Evolutionary conservation across 1,284 basidiomycete species (phyloP).

Genomic region (Sporisorium scitamineum): DNA sequence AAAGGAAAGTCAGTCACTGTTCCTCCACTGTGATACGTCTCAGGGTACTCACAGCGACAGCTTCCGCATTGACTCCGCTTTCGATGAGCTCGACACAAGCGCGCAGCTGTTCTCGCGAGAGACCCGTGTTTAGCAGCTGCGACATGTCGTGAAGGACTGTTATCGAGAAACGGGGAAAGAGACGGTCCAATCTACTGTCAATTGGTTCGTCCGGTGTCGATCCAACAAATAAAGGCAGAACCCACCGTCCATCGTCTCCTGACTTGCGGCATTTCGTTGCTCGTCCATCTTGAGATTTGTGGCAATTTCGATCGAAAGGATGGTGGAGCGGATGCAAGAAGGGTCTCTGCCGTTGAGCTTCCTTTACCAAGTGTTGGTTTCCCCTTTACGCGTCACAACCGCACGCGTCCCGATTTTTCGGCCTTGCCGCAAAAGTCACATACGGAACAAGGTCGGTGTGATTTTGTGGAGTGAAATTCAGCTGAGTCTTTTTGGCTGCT

Average conservation of each 20-base stretch:
- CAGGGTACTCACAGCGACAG: constrained; percentile 78
- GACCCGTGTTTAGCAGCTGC: constrained; percentile 81
- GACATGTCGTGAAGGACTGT: constrained; percentile 84
- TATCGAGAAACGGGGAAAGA: constrained; percentile 74
- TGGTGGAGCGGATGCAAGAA: constrained; percentile 11
- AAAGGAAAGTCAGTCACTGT: neutral
- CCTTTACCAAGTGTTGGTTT: constrained; percentile 23
- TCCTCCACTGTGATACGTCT: neutral
- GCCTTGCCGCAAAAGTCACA: constrained; percentile 8
- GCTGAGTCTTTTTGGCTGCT: constrained; percentile 8
- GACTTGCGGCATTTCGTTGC: constrained; percentile 31
- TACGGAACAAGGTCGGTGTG: constrained; percentile 7
- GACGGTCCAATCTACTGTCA: constrained; percentile 73
- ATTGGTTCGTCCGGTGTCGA: neutral
- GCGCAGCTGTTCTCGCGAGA: constrained; percentile 83
- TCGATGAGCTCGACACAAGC: constrained; percentile 86
- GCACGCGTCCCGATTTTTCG: neutral
- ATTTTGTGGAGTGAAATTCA: constrained; percentile 24
- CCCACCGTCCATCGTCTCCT: constrained; percentile 52
- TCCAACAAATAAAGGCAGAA: constrained; percentile 2
- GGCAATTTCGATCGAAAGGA: neutral
- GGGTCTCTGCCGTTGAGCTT: neutral
- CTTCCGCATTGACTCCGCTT: constrained; percentile 84
- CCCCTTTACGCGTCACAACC: constrained; percentile 34
- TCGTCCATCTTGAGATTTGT: constrained; percentile 21